Conservation (phyloP, 345 rosid species). For the Noccaea caerulescens region DNA sequence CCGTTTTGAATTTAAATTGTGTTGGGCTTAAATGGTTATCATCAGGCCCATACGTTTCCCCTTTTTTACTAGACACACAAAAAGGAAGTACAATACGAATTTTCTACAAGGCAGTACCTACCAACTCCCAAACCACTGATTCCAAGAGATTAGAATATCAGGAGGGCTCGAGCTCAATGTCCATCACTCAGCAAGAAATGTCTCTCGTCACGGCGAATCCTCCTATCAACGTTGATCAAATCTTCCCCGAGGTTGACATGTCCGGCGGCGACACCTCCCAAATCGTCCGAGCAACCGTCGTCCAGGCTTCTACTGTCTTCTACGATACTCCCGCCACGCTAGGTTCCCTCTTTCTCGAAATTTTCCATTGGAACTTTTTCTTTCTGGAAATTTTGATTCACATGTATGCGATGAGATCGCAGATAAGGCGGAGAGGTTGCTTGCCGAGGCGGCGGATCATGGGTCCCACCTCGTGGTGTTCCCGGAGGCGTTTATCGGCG, state of each 20-base stretch:
- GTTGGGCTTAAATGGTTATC: no score
- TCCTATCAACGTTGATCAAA: slow-evolving; percentile 46
- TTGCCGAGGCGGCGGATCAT: slow-evolving; percentile 78
- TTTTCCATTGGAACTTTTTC: not conserved
- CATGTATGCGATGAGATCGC: slow-evolving; percentile 12
- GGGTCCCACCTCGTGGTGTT: slow-evolving; percentile 91
- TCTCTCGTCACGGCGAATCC: slow-evolving; percentile 53
- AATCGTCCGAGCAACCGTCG: slow-evolving; percentile 84
- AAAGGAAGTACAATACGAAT: not conserved
- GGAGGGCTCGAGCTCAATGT: slow-evolving; percentile 3
- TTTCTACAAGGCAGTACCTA: not conserved
- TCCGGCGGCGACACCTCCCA: slow-evolving; percentile 59
- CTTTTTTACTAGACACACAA: not conserved
- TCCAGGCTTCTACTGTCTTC: slow-evolving; percentile 90
- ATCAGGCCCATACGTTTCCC: no score
- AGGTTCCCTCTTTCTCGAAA: slow-evolving; percentile 45
- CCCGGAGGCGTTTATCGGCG: slow-evolving; percentile 95
- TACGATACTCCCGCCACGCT: slow-evolving; percentile 90
- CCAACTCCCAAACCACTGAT: not conserved
- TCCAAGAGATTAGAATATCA: not conserved
- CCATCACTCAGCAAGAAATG: slow-evolving; percentile 49
- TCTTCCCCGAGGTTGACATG: slow-evolving; percentile 85
- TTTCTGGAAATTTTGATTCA: not conserved
- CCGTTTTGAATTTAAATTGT: no score
- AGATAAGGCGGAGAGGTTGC: slow-evolving; percentile 90